Base-by-base conservation (phyloP, 495 filamentous ascomycete genomes). In the Penicilliopsis zonata region DNA sequence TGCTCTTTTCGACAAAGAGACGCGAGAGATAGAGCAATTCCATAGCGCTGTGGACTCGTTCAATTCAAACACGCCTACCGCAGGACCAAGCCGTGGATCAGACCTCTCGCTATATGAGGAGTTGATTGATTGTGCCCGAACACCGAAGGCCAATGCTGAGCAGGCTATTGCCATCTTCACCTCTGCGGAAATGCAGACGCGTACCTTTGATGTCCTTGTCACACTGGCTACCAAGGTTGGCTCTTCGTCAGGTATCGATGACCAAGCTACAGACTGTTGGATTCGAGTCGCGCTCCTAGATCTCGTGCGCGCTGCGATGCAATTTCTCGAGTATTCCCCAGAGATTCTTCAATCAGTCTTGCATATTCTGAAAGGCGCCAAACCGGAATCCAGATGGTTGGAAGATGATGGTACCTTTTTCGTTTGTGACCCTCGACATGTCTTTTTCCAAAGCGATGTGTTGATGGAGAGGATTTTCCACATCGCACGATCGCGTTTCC, bases 401-500 rank as follows among this genome's bases (percentile, higher is more conserved):
- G 36, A 48, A 8, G 45, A 57, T 2, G 21, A 41, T 9, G 50
- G 55, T n/a, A 42, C 53, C 5, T 44, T 56, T 19, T 40, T 56
- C 18, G 43, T 51, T 2, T 59, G 57, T 7, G 60, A 70, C 30
- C 67, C 71, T 8, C 69, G 70, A 4, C 50, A 44, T 2, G 39
- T 57, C 8, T 77, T 79, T 38, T 49, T 74, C 15, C 59, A 64
- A 9, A 71, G 83, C 35, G 46, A 63, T 6, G 31, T 57, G 2
- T 49, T 86, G 8, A 63, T 76, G 44, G 55, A 59, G 13, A 53
- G 48, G 15, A 65, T 82, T 33, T 67, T 86, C 21, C 52, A 59
- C 13, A 59, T 69, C 36, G 73, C 90, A 2, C 67, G 73, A 13
- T 69, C 67, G 33, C 76, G 88, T 27, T 96, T 85, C 53, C 90